phyloP scores from a whole-genome alignment of 345 rosid genomes.

The Kandelia obovata region DNA sequence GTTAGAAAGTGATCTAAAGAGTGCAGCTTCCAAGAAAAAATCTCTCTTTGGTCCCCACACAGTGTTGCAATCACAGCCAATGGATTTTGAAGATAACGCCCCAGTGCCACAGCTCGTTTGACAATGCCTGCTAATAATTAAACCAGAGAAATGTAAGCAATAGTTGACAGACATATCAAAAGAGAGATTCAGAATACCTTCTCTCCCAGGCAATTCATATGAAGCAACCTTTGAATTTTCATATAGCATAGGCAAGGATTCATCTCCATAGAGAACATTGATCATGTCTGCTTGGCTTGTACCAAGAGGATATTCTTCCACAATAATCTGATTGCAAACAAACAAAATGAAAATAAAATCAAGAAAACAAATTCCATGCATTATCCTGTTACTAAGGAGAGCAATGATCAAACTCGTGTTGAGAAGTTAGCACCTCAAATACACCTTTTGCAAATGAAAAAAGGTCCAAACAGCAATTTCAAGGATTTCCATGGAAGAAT shows the following conservation, averaged over 20 bases:
- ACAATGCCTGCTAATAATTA: slow-evolving; percentile 11
- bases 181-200: not conserved
- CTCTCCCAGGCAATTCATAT: slow-evolving; percentile 12
- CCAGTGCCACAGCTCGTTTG: slow-evolving; percentile 15
- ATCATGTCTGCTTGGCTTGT: not conserved
- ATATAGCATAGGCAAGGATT: slow-evolving; percentile 8
- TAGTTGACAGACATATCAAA: not conserved
- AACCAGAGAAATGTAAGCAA: not conserved
- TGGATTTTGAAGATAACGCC: slow-evolving; percentile 17
- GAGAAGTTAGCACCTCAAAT: too few relatives aligned
- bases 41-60: slow-evolving; percentile 8
- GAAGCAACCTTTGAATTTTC: slow-evolving; percentile 13
- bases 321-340: slow-evolving; percentile 5
- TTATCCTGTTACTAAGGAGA: too few relatives aligned
- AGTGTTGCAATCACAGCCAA: slow-evolving; percentile 19
- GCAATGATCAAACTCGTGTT: too few relatives aligned
- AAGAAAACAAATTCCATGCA: too few relatives aligned
- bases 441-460: too few relatives aligned
- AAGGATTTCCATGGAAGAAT: too few relatives aligned
- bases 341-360: not conserved
- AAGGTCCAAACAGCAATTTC: too few relatives aligned
- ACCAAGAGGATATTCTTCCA: slow-evolving; percentile 5
- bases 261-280: slow-evolving; percentile 13
- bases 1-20: slow-evolving; percentile 13
- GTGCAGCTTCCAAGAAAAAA: slow-evolving; percentile 12